A percentile compares a stretch with the other conserved stretches of the same genome.
phyloP scores from a whole-genome alignment of 2,329 filamentous ascomycete genomes.

The Coniochaeta ligniaria region DNA sequence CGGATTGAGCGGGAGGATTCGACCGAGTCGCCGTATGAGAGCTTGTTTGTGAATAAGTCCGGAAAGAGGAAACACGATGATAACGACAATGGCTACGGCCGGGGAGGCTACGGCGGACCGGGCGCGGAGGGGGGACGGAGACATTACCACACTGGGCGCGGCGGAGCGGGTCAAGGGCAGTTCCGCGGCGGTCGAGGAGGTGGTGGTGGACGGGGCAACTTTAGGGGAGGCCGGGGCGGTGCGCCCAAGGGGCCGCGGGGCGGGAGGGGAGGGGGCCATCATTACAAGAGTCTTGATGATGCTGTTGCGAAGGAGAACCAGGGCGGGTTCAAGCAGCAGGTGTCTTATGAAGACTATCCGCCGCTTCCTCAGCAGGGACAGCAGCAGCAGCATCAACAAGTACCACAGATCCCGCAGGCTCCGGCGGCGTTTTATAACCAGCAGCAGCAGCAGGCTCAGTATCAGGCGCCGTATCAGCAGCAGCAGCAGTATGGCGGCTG shows the following conservation, averaged over 20 bases:
- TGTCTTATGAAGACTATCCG: constrained; percentile 39
- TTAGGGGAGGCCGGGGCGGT: constrained; percentile 29
- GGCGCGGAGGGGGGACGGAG: background rate
- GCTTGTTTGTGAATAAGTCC: constrained; percentile 51
- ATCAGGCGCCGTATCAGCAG: constrained; percentile 3
- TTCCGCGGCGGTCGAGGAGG: constrained; percentile 28
- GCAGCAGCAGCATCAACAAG: constrained; percentile 1
- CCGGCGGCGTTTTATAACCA: background rate
- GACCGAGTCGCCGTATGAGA: constrained; percentile 47
- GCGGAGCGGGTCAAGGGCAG: constrained; percentile 23
- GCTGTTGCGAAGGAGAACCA: constrained; percentile 42
- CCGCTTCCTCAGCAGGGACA: constrained; percentile 6
- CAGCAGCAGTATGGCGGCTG: constrained; percentile 6
- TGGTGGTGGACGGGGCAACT: constrained; percentile 21
- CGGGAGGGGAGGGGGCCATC: constrained; percentile 40
- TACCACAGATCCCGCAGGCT: background rate
- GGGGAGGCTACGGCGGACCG: constrained; percentile 15
- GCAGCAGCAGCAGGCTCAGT: constrained; percentile 7
- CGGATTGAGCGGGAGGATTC: constrained; percentile 68
- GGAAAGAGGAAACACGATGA: constrained; percentile 56
- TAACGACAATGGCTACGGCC: constrained; percentile 40
- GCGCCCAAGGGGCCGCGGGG: constrained; percentile 33
- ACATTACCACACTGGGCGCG: constrained; percentile 19
- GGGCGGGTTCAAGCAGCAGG: constrained; percentile 30
- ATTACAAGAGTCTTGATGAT: constrained; percentile 64